These are phyloP conservation scores for Spatholobus suberectus DNA, from an alignment of 306 rosid species.

Conservation along the genomic window DNA sequence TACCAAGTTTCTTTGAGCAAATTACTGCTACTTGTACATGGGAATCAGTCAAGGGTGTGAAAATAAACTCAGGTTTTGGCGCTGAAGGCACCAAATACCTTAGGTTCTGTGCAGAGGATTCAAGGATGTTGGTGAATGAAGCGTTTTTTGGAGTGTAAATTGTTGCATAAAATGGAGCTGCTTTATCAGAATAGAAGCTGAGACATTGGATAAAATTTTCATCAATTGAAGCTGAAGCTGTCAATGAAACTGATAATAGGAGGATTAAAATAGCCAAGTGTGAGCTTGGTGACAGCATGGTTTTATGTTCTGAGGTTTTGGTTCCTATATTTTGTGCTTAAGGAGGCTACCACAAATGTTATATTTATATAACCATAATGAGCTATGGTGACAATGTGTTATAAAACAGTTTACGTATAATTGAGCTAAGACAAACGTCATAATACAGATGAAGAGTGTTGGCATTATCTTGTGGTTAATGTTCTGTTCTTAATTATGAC, in stretches of 20 bases:
- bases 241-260: slow-evolving; percentile 45
- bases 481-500: slow-evolving; percentile 42
- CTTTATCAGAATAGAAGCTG: slow-evolving; percentile 43
- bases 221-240: slow-evolving; percentile 50
- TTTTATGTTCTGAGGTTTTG: slow-evolving; percentile 26
- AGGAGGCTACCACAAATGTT: background rate
- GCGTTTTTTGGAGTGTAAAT: slow-evolving; percentile 47
- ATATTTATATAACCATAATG: slow-evolving; percentile 18
- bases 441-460: slow-evolving; percentile 40
- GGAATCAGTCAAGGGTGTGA: slow-evolving; percentile 64
- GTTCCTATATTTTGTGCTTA: slow-evolving; percentile 36
- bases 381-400: slow-evolving; percentile 9
- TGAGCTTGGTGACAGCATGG: slow-evolving; percentile 45
- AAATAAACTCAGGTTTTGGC: slow-evolving; percentile 75
- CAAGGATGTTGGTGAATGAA: slow-evolving; percentile 49
- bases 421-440: slow-evolving; percentile 55
- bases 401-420: slow-evolving; percentile 21
- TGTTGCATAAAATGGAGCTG: slow-evolving; percentile 47
- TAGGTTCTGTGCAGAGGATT: slow-evolving; percentile 65
- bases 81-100: slow-evolving; percentile 57
- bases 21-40: slow-evolving; percentile 71
- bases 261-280: slow-evolving; percentile 41
- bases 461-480: slow-evolving; percentile 34
- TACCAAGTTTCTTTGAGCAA: slow-evolving; percentile 65
- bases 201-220: slow-evolving; percentile 59